Base-by-base conservation (phyloP, 768 basidiomycete species). In the Phylloporus scabripes region DNA sequence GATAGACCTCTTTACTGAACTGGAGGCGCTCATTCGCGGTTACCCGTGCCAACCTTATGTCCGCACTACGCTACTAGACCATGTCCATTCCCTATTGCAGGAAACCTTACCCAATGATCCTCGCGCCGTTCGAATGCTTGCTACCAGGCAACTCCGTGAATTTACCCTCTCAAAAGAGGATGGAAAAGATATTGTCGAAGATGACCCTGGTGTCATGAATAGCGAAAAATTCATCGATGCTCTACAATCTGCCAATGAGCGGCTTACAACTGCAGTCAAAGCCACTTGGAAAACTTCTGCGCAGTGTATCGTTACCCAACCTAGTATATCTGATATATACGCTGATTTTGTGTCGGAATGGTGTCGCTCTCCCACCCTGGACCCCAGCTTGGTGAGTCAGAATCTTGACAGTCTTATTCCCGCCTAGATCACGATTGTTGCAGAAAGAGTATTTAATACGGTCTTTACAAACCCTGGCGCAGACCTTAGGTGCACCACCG, bases 391-490 rank as follows among this genome's bases (percentile, higher is more conserved):
- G 50, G 69, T 71, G 51, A 65, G 66, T 14, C 29, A 21, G 8
- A 21, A 34, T 41, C 15, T 34, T 18, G 4, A 5, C n/a, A 29
- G 4, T n/a, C 23, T 17, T 15, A 1, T 38, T 15, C 9, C 3
- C 40, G 12, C 49, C 50, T 26, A 34, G 12, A 41, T 56, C 42
- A 42, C 15, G 33, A 29, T 21, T 31, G 7, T 23, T 10, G 33
- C 62, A 85, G 84, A 79, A 75, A 68, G 53, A 61, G 46, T 89
- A 83, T 64, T 69, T 87, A 33, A 63, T 74, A 50, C 62, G 63
- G 36, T 76, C 73, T 38, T 58, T 82, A 51, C 68, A 70, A 36
- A 60, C 63, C 34, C 51, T 74, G 33, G 66, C 71, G 34, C 58
- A 60, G 45, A 47, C 28, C 11, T 28, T 57, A 5, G 34, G 41